phyloP scores from a whole-genome alignment of 495 filamentous ascomycete genomes.

The Trichoderma asperelloides region DNA sequence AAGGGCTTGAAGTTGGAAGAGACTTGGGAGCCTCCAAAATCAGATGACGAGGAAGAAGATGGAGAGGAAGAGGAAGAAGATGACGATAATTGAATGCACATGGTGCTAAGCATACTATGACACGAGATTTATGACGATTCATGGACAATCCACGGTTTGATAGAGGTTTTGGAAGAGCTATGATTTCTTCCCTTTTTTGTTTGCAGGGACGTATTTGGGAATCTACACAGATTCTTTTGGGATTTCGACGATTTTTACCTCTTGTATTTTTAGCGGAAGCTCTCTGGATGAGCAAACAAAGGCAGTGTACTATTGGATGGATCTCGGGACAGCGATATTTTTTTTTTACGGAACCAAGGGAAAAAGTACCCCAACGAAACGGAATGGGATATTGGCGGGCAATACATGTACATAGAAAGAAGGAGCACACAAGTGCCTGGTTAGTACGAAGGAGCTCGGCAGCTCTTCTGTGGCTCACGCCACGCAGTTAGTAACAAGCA shows the following conservation, averaged over 20 bases:
- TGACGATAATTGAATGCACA: constrained; percentile 8
- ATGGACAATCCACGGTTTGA: too few relatives aligned
- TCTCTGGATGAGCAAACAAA: not conserved
- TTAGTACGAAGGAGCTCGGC: not conserved
- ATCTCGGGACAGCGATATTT: not conserved
- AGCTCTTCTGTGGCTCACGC: not conserved
- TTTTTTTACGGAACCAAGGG: not conserved
- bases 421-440: not conserved
- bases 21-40: constrained; percentile 62
- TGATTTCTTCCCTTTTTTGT: not conserved
- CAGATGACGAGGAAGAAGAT: constrained; percentile 50
- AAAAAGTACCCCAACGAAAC: not conserved
- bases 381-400: not conserved
- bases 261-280: not conserved
- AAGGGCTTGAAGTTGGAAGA: constrained; percentile 79
- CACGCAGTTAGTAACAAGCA: not conserved
- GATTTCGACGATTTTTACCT: not conserved
- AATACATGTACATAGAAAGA: not conserved
- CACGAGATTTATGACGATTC: too few relatives aligned
- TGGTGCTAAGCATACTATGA: not conserved
- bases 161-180: not conserved
- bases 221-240: not conserved
- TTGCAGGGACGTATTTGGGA: not conserved
- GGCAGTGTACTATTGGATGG: not conserved
- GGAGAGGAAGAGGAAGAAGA: constrained; percentile 34